Conservation (phyloP, 371 early-diverging fungal genomes). For the Rhizopus delemar region DNA sequence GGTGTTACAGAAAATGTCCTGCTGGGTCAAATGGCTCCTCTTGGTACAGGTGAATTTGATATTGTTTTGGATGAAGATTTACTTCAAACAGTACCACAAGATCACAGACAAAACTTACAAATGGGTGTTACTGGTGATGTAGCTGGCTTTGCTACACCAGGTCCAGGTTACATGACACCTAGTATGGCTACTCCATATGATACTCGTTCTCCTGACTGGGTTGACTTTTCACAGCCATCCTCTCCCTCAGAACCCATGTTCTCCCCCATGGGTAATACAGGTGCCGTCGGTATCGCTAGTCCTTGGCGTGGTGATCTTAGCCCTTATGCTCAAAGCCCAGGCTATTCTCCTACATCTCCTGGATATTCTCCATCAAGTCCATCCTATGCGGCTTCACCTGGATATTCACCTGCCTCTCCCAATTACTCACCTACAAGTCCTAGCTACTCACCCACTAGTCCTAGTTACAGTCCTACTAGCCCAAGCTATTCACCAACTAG, state of each 20-base stretch:
- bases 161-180: conserved; percentile 63
- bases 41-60: conserved; percentile 98
- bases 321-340: conserved; percentile 61
- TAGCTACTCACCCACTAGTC: conserved; percentile 62
- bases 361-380: conserved; percentile 72
- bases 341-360: conserved; percentile 80
- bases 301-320: conserved; percentile 58
- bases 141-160: conserved; percentile 51
- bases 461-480: conserved; percentile 63
- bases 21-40: conserved; percentile 97
- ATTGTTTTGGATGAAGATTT: conserved; percentile 91
- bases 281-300: conserved; percentile 46
- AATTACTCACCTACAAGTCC: conserved; percentile 69
- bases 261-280: conserved; percentile 67
- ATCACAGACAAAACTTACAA: conserved; percentile 43
- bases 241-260: conserved; percentile 65
- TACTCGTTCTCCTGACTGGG: conserved; percentile 59
- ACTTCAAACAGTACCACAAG: conserved; percentile 64
- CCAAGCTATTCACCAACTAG: conserved; percentile 72
- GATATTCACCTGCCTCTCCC: conserved; percentile 77
- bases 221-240: conserved; percentile 59
- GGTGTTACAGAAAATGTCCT: conserved; percentile 99
- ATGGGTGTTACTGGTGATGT: conserved; percentile 47
- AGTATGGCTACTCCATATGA: conserved; percentile 57
- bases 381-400: conserved; percentile 69